A percentile compares a stretch with the other conserved stretches of the same genome.
Evolutionary conservation across 1,284 basidiomycete species (phyloP).

Genomic region (Heterobasidion occidentale): DNA sequence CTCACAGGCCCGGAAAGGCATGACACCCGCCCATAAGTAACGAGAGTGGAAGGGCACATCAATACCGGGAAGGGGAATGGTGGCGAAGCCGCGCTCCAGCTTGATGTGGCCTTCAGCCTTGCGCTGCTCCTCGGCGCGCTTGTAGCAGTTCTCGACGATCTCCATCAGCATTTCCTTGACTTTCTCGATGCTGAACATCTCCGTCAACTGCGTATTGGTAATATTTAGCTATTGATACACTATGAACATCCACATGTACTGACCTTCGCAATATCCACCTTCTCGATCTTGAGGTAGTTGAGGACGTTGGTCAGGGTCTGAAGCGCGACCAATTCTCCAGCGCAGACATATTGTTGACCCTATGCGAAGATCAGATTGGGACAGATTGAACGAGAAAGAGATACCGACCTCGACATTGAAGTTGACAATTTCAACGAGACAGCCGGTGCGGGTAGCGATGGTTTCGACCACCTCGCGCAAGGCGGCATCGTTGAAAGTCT

Average conservation of each 20-base stretch:
- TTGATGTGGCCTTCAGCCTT: conserved; percentile 85
- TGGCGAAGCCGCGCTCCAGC: conserved; percentile 94
- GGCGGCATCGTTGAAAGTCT: conserved; percentile 88
- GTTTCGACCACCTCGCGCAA: conserved; percentile 93
- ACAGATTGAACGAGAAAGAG: conserved; percentile 4
- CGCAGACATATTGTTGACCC: conserved; percentile 97
- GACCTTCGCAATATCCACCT: conserved; percentile 93
- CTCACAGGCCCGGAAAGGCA: conserved; percentile 92
- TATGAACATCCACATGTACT: conserved; percentile 1
- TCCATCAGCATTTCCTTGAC: conserved; percentile 89
- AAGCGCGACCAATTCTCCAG: conserved; percentile 89
- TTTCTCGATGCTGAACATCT: conserved; percentile 78
- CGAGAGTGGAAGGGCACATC: conserved; percentile 99
- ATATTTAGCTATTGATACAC: conserved; percentile 4
- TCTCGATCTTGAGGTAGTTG: conserved; percentile 95
- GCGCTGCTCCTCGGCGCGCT: conserved; percentile 74
- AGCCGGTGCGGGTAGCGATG: conserved; percentile 71
- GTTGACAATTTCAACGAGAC: conserved; percentile 94
- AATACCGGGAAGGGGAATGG: conserved; percentile 94
- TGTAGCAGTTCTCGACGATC: conserved; percentile 82
- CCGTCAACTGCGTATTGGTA: conserved; percentile 54
- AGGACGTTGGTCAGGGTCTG: conserved; percentile 94
- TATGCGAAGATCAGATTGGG: conserved; percentile 19
- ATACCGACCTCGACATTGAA: conserved; percentile 86
- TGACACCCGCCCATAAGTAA: conserved; percentile 97